phyloP scores from a whole-genome alignment of 2,329 filamentous ascomycete genomes.

The Cladosporium velox region DNA sequence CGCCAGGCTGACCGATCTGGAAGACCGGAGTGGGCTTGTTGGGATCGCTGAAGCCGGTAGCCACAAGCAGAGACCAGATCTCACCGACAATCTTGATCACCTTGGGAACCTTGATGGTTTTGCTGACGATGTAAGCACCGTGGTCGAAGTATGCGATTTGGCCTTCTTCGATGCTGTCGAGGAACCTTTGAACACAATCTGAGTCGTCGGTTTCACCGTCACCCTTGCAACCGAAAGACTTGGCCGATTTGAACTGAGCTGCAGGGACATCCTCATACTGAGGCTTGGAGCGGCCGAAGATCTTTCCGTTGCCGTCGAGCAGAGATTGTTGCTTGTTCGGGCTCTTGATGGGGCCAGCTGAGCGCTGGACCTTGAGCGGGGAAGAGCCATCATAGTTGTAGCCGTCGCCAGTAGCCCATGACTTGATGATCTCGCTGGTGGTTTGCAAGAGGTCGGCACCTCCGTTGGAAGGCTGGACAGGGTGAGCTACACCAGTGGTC shows the following conservation, averaged over 20 bases:
- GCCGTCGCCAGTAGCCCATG: slow-evolving; percentile 78
- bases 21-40: slow-evolving; percentile 78
- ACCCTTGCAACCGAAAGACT: slow-evolving; percentile 75
- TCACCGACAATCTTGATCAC: slow-evolving; percentile 58
- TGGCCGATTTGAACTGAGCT: slow-evolving; percentile 79
- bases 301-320: slow-evolving; percentile 62
- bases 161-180: slow-evolving; percentile 62
- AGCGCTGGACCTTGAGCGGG: slow-evolving; percentile 53
- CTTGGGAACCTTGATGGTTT: slow-evolving; percentile 52
- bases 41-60: slow-evolving; percentile 68
- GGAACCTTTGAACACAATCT: slow-evolving; percentile 73
- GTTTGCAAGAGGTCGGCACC: slow-evolving; percentile 68
- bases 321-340: slow-evolving; percentile 67
- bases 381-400: slow-evolving; percentile 52
- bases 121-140: slow-evolving; percentile 62
- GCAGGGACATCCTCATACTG: slow-evolving; percentile 73
- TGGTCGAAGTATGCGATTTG: slow-evolving; percentile 66
- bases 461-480: slow-evolving; percentile 58
- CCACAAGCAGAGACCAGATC: slow-evolving; percentile 53
- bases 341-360: slow-evolving; percentile 35
- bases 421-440: slow-evolving; percentile 63
- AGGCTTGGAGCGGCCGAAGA: slow-evolving; percentile 85
- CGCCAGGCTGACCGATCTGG: slow-evolving; percentile 76
- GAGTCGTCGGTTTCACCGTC: slow-evolving; percentile 90
- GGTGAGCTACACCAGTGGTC: slow-evolving; percentile 61